Evolutionary conservation across 306 rosid genomes (phyloP).

Genomic region (Lathyrus tuberosus): DNA sequence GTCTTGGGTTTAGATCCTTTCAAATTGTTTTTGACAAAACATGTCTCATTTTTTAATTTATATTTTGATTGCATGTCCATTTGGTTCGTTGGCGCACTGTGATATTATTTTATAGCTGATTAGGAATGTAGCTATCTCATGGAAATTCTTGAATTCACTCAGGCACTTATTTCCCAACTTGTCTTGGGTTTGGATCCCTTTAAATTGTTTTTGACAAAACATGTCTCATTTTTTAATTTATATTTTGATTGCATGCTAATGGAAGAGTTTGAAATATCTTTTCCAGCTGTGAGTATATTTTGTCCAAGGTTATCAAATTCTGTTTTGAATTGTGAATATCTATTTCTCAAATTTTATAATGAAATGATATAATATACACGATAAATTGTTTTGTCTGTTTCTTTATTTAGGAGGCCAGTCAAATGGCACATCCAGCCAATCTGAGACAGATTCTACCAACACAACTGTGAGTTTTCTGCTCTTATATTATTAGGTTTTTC

Average conservation of each 20-base stretch:
- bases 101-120: not conserved
- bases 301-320: not conserved
- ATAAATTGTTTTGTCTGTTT: not conserved
- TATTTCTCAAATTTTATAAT: not conserved
- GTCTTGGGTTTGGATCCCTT: conserved; percentile 19
- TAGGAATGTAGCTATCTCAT: not conserved
- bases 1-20: conserved; percentile 16
- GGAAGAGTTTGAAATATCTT: conserved; percentile 27
- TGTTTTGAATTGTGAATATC: not conserved
- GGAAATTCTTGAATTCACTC: conserved; percentile 17
- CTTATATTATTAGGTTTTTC: conserved; percentile 1
- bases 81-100: conserved; percentile 10
- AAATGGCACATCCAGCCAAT: conserved; percentile 74
- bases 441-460: conserved; percentile 86
- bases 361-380: not conserved
- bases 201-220: not conserved
- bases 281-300: conserved; percentile 19
- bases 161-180: not conserved
- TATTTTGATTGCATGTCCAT: conserved; percentile 9
- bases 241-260: conserved; percentile 9
- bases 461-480: conserved; percentile 74
- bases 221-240: not conserved
- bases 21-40: conserved; percentile 1
- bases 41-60: not conserved
- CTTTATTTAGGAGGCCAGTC: conserved; percentile 67